Conservation (phyloP, 352 stramenopile species). For the Globisporangium cylindrosporum region DNA sequence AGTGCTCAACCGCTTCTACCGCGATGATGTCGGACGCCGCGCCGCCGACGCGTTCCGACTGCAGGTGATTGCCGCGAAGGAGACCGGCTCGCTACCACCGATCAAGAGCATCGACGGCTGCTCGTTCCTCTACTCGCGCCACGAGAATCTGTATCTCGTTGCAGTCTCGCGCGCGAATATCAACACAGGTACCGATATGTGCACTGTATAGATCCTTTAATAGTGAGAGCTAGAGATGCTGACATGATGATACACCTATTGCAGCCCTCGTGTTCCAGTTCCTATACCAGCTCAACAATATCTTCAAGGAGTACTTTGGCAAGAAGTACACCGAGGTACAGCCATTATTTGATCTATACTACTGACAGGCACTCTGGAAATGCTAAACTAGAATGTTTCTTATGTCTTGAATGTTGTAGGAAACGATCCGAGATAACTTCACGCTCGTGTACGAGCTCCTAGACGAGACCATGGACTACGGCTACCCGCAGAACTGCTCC, state of each 20-base stretch:
- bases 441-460: slow-evolving; percentile 99
- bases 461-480: slow-evolving; percentile 99
- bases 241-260: neutral
- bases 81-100: slow-evolving; percentile 92
- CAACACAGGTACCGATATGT: slow-evolving; percentile 73
- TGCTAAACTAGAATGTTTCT: neutral
- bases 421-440: slow-evolving; percentile 97
- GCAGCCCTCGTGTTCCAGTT: slow-evolving; percentile 94
- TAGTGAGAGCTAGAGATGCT: neutral
- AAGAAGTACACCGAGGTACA: slow-evolving; percentile 95
- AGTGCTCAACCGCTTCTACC: slow-evolving; percentile 81
- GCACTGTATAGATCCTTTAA: no score
- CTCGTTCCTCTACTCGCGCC: slow-evolving; percentile 97
- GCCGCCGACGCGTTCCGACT: slow-evolving; percentile 69
- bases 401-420: slow-evolving; percentile 22
- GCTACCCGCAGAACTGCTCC: slow-evolving; percentile 98
- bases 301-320: slow-evolving; percentile 97
- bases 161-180: slow-evolving; percentile 96
- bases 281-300: slow-evolving; percentile 94
- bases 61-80: slow-evolving; percentile 95
- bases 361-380: neutral
- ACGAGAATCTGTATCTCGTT: slow-evolving; percentile 98
- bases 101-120: slow-evolving; percentile 96
- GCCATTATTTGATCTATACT: neutral
- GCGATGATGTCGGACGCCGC: slow-evolving; percentile 72